Evolutionary conservation across 305 asterid genomes (phyloP), one percentile per base, ranked within the genome.

Genomic region (Fraxinus sp.): DNA sequence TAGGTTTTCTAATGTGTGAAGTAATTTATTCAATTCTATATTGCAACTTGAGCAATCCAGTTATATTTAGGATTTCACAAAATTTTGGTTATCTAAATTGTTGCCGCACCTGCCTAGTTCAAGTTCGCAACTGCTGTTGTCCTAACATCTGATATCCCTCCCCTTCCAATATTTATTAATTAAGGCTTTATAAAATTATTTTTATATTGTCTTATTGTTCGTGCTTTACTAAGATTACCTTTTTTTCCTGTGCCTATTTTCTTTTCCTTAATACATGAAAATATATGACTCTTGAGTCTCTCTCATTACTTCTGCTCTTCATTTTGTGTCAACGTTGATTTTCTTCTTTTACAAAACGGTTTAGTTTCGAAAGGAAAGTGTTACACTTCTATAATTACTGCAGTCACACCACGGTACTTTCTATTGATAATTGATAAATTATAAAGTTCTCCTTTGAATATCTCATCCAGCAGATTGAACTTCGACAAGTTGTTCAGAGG

Each of bases 401-500:
- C 10, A 41, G 52, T 10, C 52, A 41, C 52, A 41, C 52, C 16
- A 41, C 46, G 11, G 7, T 30, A 28, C n/a, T 41, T 80, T 14
- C 24, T 16, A 20, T 77, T 59, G 26, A 57, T 57, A 41, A 41
- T 41, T 41, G 52, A 41, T 41, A 41, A 41, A 41, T 41, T 37
- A 37, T 37, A 55, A 55, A 4, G 66, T 74, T 74, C 57, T 76
- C 36, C 28, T 20, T 39, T 44, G 20, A 52, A 76, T 39, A 10
- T 75, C 78, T 74, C 5, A 5, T 33, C 16, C 79, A 11, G 78
- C 90, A 89, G 93, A 64, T 81, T 39, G 89, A 85, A 79, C 87
- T 91, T 75, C 90, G 79, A 57, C 89, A 82, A 79, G 90, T 91
- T 73, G 88, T 88, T 52, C 89, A 83, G 87, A 86, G 86, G 83